Conservation (phyloP, 352 stramenopile species). For the Phytopythium cucurbitacearum region DNA sequence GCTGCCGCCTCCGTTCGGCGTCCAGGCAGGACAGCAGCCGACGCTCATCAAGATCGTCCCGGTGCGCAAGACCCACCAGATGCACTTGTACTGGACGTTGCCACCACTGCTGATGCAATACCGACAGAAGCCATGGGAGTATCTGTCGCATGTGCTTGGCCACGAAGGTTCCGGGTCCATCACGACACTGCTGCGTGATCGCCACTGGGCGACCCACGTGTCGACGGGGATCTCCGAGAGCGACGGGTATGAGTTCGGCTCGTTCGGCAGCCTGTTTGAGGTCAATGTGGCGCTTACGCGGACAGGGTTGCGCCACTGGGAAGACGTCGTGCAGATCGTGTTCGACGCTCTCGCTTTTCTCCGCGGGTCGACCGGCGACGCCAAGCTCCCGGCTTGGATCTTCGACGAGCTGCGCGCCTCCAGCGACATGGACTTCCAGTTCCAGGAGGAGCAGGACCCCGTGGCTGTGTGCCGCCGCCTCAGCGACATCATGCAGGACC, state of each 20-base stretch:
- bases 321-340: conserved; percentile 37
- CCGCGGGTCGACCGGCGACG: conserved; percentile 1
- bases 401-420: conserved; percentile 53
- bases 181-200: conserved; percentile 30
- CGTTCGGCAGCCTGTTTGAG: conserved; percentile 53
- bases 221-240: conserved; percentile 39
- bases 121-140: conserved; percentile 48
- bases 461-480: conserved; percentile 36
- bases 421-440: conserved; percentile 49
- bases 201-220: conserved; percentile 40
- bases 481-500: conserved; percentile 53
- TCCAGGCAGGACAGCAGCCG: conserved; percentile 18
- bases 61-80: conserved; percentile 34
- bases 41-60: conserved; percentile 37
- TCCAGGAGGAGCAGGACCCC: conserved; percentile 52
- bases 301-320: conserved; percentile 33
- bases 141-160: conserved; percentile 42
- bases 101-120: conserved; percentile 36
- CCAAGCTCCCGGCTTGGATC: conserved; percentile 34
- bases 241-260: conserved; percentile 62
- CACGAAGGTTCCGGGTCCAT: conserved; percentile 48
- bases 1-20: conserved; percentile 25
- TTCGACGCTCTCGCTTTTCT: conserved; percentile 38
- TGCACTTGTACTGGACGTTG: conserved; percentile 51
- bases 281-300: conserved; percentile 45